Conservation (phyloP, 179 eudicot genomes). For the Heliamphora pulchella region DNA sequence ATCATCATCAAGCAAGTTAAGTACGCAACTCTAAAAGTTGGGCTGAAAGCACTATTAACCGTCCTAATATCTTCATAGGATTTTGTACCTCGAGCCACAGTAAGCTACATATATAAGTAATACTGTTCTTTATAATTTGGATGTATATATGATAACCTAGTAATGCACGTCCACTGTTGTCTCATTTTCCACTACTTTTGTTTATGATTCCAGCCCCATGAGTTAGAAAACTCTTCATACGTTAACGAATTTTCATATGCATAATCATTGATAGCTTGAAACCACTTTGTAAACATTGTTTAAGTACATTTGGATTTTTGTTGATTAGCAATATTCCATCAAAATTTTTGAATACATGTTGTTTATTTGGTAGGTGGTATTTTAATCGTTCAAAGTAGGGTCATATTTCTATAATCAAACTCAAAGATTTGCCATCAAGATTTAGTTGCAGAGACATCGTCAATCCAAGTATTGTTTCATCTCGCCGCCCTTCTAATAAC, state of each 20-base stretch:
- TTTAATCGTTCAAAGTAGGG: background rate
- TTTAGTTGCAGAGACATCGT: background rate
- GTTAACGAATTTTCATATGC: background rate
- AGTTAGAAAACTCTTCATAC: slow-evolving; percentile 1
- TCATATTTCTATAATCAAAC: background rate
- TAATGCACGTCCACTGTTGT: background rate
- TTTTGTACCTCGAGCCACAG: background rate
- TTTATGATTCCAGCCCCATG: background rate
- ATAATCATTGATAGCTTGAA: background rate
- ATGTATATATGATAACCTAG: background rate
- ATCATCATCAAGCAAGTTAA: background rate
- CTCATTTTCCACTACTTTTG: background rate
- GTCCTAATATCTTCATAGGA: background rate
- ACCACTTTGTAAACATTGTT: background rate
- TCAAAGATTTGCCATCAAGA: background rate
- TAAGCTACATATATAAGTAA: background rate
- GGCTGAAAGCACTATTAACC: background rate
- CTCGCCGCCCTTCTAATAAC: no score
- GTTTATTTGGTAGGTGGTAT: no score
- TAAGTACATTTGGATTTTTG: no score
- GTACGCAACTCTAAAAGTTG: no score
- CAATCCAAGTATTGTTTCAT: no score
- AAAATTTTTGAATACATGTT: background rate
- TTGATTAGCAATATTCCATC: no score
- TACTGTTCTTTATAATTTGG: background rate